A percentile compares a stretch with the other conserved stretches of the same genome.
These are phyloP conservation scores for Candida glaebosa DNA, from an alignment of 805 yeast species.

Conservation along the genomic window DNA sequence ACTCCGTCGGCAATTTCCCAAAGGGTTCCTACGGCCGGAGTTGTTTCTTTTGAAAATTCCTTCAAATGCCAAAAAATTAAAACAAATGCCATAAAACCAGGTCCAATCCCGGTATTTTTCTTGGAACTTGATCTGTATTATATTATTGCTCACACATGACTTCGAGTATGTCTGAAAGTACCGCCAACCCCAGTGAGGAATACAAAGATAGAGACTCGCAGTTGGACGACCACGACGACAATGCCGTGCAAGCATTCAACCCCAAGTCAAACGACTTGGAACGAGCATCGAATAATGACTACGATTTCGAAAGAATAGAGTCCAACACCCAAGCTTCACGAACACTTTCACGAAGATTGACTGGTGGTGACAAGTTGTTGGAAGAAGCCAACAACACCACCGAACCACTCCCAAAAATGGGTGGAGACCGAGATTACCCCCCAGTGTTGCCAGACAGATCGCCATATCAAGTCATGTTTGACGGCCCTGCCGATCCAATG, in stretches of 20 bases:
- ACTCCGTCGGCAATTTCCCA: neutral
- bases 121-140: too few relatives aligned
- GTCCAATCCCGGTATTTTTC: too few relatives aligned
- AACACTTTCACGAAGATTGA: conserved; percentile 20
- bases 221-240: neutral
- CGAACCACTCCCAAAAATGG: conserved; percentile 51
- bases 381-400: conserved; percentile 21
- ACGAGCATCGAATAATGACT: neutral
- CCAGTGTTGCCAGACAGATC: conserved; percentile 53
- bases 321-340: conserved; percentile 19
- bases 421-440: conserved; percentile 62
- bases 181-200: neutral
- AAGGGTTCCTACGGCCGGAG: neutral
- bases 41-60: neutral
- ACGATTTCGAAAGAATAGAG: conserved; percentile 22
- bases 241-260: neutral
- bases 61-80: too few relatives aligned
- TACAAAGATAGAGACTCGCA: neutral
- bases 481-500: conserved; percentile 74
- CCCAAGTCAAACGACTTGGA: neutral
- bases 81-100: too few relatives aligned
- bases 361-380: conserved; percentile 25
- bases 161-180: neutral
- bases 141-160: neutral
- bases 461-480: conserved; percentile 63